These are phyloP conservation scores for Boletus reticulatus DNA, from an alignment of 768 basidiomycete genomes.

Conservation along the genomic window DNA sequence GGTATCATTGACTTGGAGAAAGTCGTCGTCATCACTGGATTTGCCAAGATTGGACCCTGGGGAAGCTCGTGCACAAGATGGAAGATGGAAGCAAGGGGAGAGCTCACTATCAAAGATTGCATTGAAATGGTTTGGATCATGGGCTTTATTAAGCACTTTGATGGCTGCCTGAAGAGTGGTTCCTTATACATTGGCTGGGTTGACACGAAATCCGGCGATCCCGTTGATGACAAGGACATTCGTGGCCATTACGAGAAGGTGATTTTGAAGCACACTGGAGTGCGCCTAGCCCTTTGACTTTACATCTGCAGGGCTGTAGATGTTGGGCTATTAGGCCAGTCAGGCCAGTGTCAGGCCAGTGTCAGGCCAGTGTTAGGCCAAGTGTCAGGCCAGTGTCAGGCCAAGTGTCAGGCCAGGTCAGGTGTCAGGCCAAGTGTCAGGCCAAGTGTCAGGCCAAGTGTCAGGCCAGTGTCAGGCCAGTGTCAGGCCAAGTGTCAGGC, in stretches of 20 bases:
- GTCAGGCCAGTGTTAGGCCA: no score
- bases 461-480: no score
- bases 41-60: constrained; percentile 98
- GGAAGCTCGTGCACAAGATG: constrained; percentile 96
- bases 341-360: no score
- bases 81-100: constrained; percentile 99
- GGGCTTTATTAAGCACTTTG: constrained; percentile 98
- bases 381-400: no score
- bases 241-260: constrained; percentile 93
- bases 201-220: constrained; percentile 88
- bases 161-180: constrained; percentile 92
- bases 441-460: no score
- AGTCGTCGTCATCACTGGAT: constrained; percentile 94
- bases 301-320: no score
- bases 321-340: no score
- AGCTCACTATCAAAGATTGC: constrained; percentile 95
- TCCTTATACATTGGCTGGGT: constrained; percentile 98
- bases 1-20: constrained; percentile 95
- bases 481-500: no score
- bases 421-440: no score
- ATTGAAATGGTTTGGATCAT: constrained; percentile 99
- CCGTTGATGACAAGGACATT: constrained; percentile 98
- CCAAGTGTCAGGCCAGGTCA: no score
- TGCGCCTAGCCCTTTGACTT: no score
- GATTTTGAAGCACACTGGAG: constrained; percentile 85